Evolutionary conservation across 768 basidiomycete genomes (phyloP).

Genomic region (Lentinus tigrinus): DNA sequence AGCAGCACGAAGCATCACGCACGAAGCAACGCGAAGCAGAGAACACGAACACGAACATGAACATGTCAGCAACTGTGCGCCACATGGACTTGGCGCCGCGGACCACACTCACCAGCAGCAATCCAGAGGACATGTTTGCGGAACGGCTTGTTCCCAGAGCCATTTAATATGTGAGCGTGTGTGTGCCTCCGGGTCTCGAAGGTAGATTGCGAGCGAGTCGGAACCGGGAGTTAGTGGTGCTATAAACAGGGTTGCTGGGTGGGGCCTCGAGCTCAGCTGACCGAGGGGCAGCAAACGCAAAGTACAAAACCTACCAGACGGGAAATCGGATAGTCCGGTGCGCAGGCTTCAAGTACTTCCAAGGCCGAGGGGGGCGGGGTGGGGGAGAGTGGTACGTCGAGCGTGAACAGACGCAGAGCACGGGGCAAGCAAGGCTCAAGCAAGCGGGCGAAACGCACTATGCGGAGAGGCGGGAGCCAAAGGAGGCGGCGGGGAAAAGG

Average conservation of each 20-base stretch:
- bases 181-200: not conserved
- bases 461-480: not conserved
- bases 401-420: not conserved
- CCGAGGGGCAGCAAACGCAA: not conserved
- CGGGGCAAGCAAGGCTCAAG: not conserved
- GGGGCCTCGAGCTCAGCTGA: slow-evolving; percentile 4
- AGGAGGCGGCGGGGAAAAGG: slow-evolving; percentile 5
- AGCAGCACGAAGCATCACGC: not conserved
- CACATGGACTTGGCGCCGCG: too few species aligned
- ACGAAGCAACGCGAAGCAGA: too few species aligned
- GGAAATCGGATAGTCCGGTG: slow-evolving; percentile 6
- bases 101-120: slow-evolving; percentile 30
- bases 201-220: not conserved
- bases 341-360: not conserved
- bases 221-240: too few species aligned
- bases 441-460: not conserved
- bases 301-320: not conserved
- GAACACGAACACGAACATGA: not conserved
- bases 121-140: slow-evolving; percentile 32
- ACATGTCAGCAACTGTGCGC: not conserved
- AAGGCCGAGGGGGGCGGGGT: not conserved
- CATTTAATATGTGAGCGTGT: slow-evolving; percentile 1
- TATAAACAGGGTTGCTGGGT: not conserved
- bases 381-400: not conserved
- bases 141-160: slow-evolving; percentile 25